Conservation (phyloP, 1,139 yeast species). For the Tardiomyces digboiensis region DNA sequence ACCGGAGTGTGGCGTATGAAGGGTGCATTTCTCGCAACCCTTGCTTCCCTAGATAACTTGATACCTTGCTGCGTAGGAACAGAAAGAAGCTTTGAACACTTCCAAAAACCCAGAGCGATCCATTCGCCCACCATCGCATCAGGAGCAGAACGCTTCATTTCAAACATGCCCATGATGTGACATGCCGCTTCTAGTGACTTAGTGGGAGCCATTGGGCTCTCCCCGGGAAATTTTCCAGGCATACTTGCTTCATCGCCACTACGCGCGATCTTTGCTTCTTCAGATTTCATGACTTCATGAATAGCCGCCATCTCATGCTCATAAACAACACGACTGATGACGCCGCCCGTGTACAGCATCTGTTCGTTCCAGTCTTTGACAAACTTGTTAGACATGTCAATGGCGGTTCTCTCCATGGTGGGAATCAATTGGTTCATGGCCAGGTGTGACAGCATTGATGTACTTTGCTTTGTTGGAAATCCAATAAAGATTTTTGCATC, state of each 20-base stretch:
- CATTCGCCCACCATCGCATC: constrained; percentile 27
- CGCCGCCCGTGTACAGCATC: constrained; percentile 30
- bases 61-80: constrained; percentile 28
- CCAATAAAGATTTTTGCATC: constrained; percentile 34
- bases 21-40: constrained; percentile 21
- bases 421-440: constrained; percentile 33
- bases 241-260: constrained; percentile 7
- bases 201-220: background rate
- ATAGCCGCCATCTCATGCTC: constrained; percentile 24
- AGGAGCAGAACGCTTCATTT: constrained; percentile 27
- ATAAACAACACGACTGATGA: constrained; percentile 27
- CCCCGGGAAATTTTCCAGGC: constrained; percentile 1
- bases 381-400: constrained; percentile 32
- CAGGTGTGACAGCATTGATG: constrained; percentile 30
- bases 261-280: constrained; percentile 8
- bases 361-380: constrained; percentile 34
- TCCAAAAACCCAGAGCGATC: constrained; percentile 29
- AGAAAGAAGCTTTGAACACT: constrained; percentile 17
- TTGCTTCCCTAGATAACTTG: constrained; percentile 21
- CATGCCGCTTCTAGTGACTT: constrained; percentile 12
- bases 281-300: constrained; percentile 2
- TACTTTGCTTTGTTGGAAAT: constrained; percentile 34
- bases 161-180: constrained; percentile 19
- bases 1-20: constrained; percentile 24
- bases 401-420: constrained; percentile 35